A percentile compares a stretch with the other conserved stretches of the same genome.
Conservation (phyloP, 2,329 filamentous ascomycete species). For the Claviceps paspali region DNA sequence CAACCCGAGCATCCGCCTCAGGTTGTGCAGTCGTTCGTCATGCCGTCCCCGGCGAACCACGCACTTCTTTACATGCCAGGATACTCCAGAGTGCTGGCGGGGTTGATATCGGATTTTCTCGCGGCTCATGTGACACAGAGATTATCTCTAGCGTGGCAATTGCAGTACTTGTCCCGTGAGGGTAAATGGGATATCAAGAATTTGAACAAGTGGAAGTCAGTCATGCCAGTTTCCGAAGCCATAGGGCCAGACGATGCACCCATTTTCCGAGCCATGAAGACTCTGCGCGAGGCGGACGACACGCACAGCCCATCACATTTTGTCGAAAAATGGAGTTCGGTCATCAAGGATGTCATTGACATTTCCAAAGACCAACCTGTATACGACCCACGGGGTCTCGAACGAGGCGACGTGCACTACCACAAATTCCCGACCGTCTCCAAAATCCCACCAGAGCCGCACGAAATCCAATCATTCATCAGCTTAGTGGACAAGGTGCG, state of each 20-base stretch:
- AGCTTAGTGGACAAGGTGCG: conserved; percentile 44
- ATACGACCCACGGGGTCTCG: conserved; percentile 62
- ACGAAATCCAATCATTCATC: conserved; percentile 39
- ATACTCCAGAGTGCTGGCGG: conserved; percentile 61
- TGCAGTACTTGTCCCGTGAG: conserved; percentile 73
- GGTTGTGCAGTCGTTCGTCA: conserved; percentile 50
- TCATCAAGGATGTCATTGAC: conserved; percentile 67
- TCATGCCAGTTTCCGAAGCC: conserved; percentile 59
- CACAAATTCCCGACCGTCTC: conserved; percentile 86
- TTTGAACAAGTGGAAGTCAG: conserved; percentile 74
- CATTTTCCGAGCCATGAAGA: conserved; percentile 83
- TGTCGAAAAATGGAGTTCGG: conserved; percentile 46
- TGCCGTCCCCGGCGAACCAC: conserved; percentile 68
- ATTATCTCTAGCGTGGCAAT: conserved; percentile 75
- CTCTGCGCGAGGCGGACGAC: conserved; percentile 76
- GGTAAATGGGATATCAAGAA: conserved; percentile 99
- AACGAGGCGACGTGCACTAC: conserved; percentile 51
- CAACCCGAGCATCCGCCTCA: conserved; percentile 33
- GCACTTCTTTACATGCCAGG: conserved; percentile 68
- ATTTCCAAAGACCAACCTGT: conserved; percentile 85
- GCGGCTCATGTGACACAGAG: conserved; percentile 58
- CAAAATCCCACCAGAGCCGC: conserved; percentile 61
- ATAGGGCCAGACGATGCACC: conserved; percentile 41
- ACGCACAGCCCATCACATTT: conserved; percentile 64
- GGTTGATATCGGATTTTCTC: conserved; percentile 72